Evolutionary conservation across 257 asterid species (phyloP), one percentile per base, ranked within the genome.

Genomic region (Paraleonurus japonicus): DNA sequence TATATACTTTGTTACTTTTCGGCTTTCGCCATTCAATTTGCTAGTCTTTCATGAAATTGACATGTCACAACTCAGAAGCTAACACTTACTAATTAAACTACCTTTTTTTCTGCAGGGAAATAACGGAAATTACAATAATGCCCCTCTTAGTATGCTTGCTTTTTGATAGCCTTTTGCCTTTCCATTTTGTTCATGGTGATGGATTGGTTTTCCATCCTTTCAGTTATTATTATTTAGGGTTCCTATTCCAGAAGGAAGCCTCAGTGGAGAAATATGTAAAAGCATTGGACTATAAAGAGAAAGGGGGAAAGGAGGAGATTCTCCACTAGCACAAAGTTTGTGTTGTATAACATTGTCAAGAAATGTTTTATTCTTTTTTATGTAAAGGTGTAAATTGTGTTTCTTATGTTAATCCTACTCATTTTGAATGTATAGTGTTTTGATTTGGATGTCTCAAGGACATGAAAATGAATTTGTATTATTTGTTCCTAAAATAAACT

Each of bases 31-130:
- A 45, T 45, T 15, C 53, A 45, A 43, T 2, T 45, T 45, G 20
- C 8, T 45, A 45, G n/a, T 4, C 19, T 45, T 45, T 45, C 20
- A 15, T 45, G 53, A 45, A 45, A 45, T 45, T 15, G 20, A 45
- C 20, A n/a, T 45, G n/a, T 41, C 48, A 41, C 5, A 41, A 11
- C 2, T 43, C 53, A 45, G 20, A n/a, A 13, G 53, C 20, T 35
- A 35, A 43, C 1, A 43, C 17, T 43, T 12, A 43, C 17, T 45
- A n/a, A 47, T 47, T 4, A 47, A 12, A 16, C 10, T 47, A 23
- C 2, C 12, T 16, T 59, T 69, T 41, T 57, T 81, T 76, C 54
- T 75, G 76, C 89, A 89, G 96, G 96, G 66, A 89, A 89, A 84
- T 89, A 81, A 75, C 23, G 61, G 37, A 53, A 19, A 65, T 30